Conservation (phyloP, 768 basidiomycete species). For the Tulasnella sp. region DNA sequence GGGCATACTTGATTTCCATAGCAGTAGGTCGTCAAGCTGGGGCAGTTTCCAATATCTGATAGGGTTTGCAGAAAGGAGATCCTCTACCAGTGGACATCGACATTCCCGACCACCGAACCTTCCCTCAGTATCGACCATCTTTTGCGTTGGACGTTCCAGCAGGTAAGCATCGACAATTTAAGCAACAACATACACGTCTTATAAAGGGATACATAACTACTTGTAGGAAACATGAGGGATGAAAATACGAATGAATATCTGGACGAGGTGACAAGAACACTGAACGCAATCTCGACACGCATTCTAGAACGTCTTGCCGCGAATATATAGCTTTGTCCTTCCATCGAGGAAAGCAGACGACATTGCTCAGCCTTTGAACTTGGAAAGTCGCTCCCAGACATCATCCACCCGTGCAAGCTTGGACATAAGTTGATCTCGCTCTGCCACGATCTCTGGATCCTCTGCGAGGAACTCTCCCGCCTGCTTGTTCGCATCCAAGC, state of each 20-base stretch:
- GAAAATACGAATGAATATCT: slow-evolving; percentile 55
- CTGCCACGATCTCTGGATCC: slow-evolving; percentile 33
- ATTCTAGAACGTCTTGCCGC: background rate
- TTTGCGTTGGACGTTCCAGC: slow-evolving; percentile 68
- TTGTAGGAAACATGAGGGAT: slow-evolving; percentile 59
- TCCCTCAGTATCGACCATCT: slow-evolving; percentile 67
- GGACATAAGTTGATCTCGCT: slow-evolving; percentile 31
- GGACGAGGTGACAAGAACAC: background rate
- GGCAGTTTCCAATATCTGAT: background rate
- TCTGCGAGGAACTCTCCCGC: slow-evolving; percentile 40
- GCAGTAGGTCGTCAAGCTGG: slow-evolving; percentile 43
- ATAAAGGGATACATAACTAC: background rate
- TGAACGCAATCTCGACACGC: background rate
- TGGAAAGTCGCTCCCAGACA: slow-evolving; percentile 35
- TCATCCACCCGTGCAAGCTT: slow-evolving; percentile 35
- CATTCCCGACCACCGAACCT: slow-evolving; percentile 70
- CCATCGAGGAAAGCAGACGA: background rate
- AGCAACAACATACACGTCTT: background rate
- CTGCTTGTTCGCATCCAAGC: slow-evolving; percentile 22
- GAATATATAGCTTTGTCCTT: background rate
- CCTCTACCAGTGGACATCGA: slow-evolving; percentile 50
- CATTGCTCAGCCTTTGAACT: slow-evolving; percentile 24
- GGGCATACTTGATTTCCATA: slow-evolving; percentile 73
- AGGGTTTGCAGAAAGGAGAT: slow-evolving; percentile 40
- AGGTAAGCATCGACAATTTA: slow-evolving; percentile 21